phyloP scores from a whole-genome alignment of 1,139 yeast species.

The Saccharomycopsis hybrid region DNA sequence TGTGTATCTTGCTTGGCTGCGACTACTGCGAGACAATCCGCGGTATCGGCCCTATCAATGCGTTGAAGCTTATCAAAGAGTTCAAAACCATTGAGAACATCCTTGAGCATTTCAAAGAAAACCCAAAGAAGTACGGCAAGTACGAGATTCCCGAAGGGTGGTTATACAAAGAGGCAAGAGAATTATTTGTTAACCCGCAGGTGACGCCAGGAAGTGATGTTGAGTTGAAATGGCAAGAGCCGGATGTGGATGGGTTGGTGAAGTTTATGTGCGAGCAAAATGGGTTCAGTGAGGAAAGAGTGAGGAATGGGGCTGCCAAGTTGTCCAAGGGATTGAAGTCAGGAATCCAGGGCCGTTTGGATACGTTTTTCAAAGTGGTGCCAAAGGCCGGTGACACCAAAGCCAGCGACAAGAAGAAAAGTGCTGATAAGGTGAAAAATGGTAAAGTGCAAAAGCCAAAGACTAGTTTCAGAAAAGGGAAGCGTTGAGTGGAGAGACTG shows the following conservation, averaged over 20 bases:
- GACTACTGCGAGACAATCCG: constrained; percentile 94
- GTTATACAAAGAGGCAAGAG: constrained; percentile 88
- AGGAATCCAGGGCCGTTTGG: constrained; percentile 87
- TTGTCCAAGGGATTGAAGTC: constrained; percentile 76
- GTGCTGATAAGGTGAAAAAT: constrained; percentile 34
- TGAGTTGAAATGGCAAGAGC: constrained; percentile 67
- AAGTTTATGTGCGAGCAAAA: constrained; percentile 67
- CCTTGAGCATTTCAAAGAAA: constrained; percentile 52
- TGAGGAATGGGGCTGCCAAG: constrained; percentile 78
- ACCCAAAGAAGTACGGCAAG: constrained; percentile 56
- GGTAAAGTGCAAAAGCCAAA: constrained; percentile 11
- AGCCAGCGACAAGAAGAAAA: constrained; percentile 46
- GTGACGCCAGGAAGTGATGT: constrained; percentile 55
- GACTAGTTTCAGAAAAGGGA: constrained; percentile 14
- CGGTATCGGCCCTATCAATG: constrained; percentile 96
- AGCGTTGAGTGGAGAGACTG: too few species aligned
- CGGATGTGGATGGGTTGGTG: constrained; percentile 68
- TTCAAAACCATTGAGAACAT: constrained; percentile 76
- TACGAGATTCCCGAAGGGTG: constrained; percentile 87
- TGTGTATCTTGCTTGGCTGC: constrained; percentile 91
- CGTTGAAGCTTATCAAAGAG: constrained; percentile 79
- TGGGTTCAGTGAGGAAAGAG: constrained; percentile 90
- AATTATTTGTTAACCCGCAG: constrained; percentile 76
- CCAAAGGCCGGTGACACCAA: neutral
- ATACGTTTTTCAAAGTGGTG: constrained; percentile 73